Base-by-base conservation (phyloP, 805 yeast species). In the Yarrowia sp. region DNA sequence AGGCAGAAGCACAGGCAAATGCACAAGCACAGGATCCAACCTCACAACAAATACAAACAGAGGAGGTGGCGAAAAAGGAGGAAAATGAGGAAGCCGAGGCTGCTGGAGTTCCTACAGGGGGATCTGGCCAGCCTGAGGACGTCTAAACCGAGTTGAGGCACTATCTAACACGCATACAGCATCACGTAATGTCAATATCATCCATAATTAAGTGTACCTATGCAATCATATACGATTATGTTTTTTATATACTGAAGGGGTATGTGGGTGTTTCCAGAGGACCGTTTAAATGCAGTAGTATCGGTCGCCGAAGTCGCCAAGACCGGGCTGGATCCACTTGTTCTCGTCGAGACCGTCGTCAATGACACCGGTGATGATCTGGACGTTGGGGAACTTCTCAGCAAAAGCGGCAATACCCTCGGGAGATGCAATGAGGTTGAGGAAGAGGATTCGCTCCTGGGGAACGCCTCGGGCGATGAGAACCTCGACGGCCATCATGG, bases 251-350 rank as follows among this genome's bases (percentile, higher is more conserved):
- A 44, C 35, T 25, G 31, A 18, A 44, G 24, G 53, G 55, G 38
- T 47, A 32, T 32, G 36, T 53, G 60, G 18, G 24, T 27, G 10
- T 27, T 24, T 27, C 24, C 24, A 6, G 33, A 19, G 12, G 33
- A 18, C 33, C 41, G n/a, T 19, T 73, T 80, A 92, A 65, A 90
- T 84, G 77, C 97, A 90, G 78, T 93, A 94, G 77, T 94, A 94
- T 76, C 98, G 83, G 77, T 94, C 98, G 71, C 99, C 99, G 71
- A 94, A 94, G 72, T 94, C 99, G 71, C 99, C 99, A 67, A 94
- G 80, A 49, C 99, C 99, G 31, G 99, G 99, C 51, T 84, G 84
- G 68, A 94, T 88, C 74, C 86, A 91, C 76, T 87, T 88, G 72
- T 85, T 79, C 62, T 85, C 97, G 71, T 93, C 91, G 71, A 94